Evolutionary conservation across 108 stramenopile genomes (phyloP), one percentile per base, ranked within the genome.

Genomic region (Fistulifera pelliculosa): DNA sequence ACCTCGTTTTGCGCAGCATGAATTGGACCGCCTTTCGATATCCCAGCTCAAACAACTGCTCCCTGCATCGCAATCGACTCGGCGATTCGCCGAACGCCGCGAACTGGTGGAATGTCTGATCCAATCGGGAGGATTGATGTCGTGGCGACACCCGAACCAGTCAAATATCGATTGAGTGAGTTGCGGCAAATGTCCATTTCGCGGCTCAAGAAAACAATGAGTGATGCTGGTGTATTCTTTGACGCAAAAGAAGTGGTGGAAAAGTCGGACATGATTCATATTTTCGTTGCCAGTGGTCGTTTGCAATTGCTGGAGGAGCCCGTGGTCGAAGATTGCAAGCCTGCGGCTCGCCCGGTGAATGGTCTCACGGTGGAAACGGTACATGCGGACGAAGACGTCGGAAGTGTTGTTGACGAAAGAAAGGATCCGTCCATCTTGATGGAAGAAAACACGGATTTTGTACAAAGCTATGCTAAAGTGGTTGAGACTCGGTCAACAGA

Each of bases 231-330:
- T 2, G 83, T 85, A 15, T 77, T 72, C 42, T 85, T 70, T 54
- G 54, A 69, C 28, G 58, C 52, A 3, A 55, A 56, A 25, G 83
- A 85, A 54, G 83, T 85, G 0, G 74, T 85, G n/a, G 79, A 80
- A 63, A 85, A 79, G 61, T 49, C 55, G 17, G 83, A 85, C 52
- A 74, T 85, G 76, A 54, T 85, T 25, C 31, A 60, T 1, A 59
- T 85, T 19, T 77, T 85, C 54, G 23, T 73, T 21, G 73, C 66
- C 39, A 74, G 71, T 45, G 83, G 83, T 11, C 39, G 83, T 47
- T 41, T 85, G 8, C 26, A 26, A 12, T 17, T 76, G 3, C 24
- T 58, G 43, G 61, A 61, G 11, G 42, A 58, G 15, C 27, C 45
- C n/a, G n/a, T n/a, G 16, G 10, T 3, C 10, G 45, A 52, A 61